These are phyloP conservation scores for Alloteropsis angusta DNA, from an alignment of 202 grass and related monocot genomes.

Conservation along the genomic window DNA sequence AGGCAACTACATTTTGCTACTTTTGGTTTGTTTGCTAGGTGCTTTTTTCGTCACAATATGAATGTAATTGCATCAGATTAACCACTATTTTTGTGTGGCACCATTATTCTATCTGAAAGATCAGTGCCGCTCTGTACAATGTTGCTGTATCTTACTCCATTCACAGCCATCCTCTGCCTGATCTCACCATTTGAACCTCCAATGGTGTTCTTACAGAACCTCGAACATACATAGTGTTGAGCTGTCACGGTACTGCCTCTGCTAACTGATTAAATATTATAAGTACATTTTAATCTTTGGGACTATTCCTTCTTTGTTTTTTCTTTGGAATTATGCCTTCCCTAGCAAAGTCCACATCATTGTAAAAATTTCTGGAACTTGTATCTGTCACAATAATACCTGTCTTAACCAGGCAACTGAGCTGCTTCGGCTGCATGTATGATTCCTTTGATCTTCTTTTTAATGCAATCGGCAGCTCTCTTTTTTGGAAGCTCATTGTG, in stretches of 20 bases:
- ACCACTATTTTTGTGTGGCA: background rate
- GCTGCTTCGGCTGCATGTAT: background rate
- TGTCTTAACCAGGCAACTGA: background rate
- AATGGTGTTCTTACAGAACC: background rate
- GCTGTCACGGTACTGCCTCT: background rate
- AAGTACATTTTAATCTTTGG: background rate
- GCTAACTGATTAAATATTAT: background rate
- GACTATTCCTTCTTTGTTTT: background rate
- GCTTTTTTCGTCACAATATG: constrained; percentile 1
- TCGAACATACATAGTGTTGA: background rate
- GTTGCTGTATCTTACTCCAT: background rate
- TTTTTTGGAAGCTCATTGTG: background rate
- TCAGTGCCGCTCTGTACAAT: background rate
- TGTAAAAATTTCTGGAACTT: background rate
- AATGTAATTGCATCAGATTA: background rate
- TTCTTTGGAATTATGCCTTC: background rate
- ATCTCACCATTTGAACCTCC: constrained; percentile 16
- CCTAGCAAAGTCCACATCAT: background rate
- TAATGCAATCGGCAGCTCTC: no score
- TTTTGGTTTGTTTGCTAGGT: background rate
- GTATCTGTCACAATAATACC: background rate
- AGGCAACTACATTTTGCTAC: background rate
- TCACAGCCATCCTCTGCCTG: background rate
- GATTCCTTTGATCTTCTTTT: no score
- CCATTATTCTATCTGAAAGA: background rate